phyloP scores from a whole-genome alignment of 1,139 yeast species.

The Meyerozyma smithsonii region DNA sequence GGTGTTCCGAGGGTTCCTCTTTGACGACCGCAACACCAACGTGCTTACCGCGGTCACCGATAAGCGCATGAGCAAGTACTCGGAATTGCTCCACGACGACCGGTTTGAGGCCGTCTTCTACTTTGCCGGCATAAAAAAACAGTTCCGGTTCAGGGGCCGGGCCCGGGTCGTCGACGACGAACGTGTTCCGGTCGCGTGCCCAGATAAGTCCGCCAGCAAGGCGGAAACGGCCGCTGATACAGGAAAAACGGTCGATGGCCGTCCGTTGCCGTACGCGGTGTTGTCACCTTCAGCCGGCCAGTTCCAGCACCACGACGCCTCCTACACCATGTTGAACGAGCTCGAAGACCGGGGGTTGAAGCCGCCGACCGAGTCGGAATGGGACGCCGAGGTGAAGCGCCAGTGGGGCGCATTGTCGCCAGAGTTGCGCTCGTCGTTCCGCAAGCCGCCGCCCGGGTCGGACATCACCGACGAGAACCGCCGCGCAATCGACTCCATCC shows the following conservation, averaged over 20 bases:
- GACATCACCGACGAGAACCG: slow-evolving; percentile 52
- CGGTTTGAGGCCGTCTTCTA: slow-evolving; percentile 74
- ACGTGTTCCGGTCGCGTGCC: slow-evolving; percentile 23
- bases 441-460: slow-evolving; percentile 69
- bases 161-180: slow-evolving; percentile 45
- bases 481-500: slow-evolving; percentile 61
- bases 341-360: slow-evolving; percentile 20
- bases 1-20: slow-evolving; percentile 70
- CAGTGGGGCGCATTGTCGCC: slow-evolving; percentile 62
- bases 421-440: slow-evolving; percentile 56
- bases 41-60: slow-evolving; percentile 71
- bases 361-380: slow-evolving; percentile 59
- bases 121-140: slow-evolving; percentile 56
- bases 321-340: slow-evolving; percentile 28
- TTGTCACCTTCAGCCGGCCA: slow-evolving; percentile 1
- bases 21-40: slow-evolving; percentile 63
- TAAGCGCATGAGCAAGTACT: slow-evolving; percentile 58
- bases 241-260: background rate
- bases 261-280: background rate
- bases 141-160: slow-evolving; percentile 67
- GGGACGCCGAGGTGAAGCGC: slow-evolving; percentile 57
- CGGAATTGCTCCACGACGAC: slow-evolving; percentile 47
- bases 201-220: slow-evolving; percentile 7
- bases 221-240: background rate
- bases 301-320: slow-evolving; percentile 9